A percentile compares a stretch with the other conserved stretches of the same genome.
phyloP scores from a whole-genome alignment of 176 grass and related monocot genomes.

The bread wheat (Triticum aestivum) region IWGSC_CS_RefSeq_v2.1 NC_057799.1:373035632-373036131 shows the following conservation, averaged over 20 bases:
- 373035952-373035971: neutral
- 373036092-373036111: neutral
- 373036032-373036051: too few species aligned
- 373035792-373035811: neutral
- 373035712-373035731: slow-evolving; percentile 1
- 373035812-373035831: neutral
- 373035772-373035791: neutral
- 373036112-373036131: neutral
- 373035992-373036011: neutral
- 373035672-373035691: slow-evolving; percentile 11
- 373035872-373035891: neutral
- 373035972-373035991: neutral
- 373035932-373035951: neutral
- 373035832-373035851: slow-evolving; percentile 1
- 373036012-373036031: too few species aligned
- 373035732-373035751: neutral
- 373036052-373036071: too few species aligned
- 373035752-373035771: neutral
- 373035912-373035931: neutral
- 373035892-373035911: neutral
- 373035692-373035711: slow-evolving; percentile 11
- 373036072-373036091: neutral
- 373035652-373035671: slow-evolving; percentile 29
- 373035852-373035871: neutral
- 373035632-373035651: slow-evolving; percentile 22